A percentile compares a stretch with the other conserved stretches of the same genome.
phyloP scores from a whole-genome alignment of 805 yeast genomes.

The Soucietia sequanensis region DNA sequence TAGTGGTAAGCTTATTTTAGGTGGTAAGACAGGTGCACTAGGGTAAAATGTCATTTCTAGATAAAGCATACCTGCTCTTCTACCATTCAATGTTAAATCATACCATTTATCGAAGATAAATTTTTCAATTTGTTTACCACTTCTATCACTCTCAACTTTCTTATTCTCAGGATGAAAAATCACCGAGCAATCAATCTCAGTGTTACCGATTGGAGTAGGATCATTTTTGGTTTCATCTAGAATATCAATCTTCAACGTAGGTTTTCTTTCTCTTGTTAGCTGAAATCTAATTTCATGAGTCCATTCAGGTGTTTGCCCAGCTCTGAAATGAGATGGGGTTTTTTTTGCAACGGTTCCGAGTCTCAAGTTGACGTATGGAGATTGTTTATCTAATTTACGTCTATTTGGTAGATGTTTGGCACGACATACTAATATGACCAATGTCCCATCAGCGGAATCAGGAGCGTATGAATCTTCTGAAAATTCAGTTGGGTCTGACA shows the following conservation, averaged over 20 bases:
- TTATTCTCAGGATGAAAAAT: slow-evolving; percentile 55
- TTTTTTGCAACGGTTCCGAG: slow-evolving; percentile 79
- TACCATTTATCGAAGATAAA: slow-evolving; percentile 90
- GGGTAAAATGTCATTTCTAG: slow-evolving; percentile 93
- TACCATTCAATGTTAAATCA: slow-evolving; percentile 60
- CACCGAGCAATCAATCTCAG: slow-evolving; percentile 72
- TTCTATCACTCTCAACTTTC: slow-evolving; percentile 29
- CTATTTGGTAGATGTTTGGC: slow-evolving; percentile 87
- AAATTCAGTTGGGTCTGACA: too few relatives aligned
- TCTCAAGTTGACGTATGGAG: slow-evolving; percentile 83
- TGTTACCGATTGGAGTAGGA: slow-evolving; percentile 84
- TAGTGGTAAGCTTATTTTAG: slow-evolving; percentile 21
- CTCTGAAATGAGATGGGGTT: slow-evolving; percentile 75
- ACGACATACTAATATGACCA: slow-evolving; percentile 74
- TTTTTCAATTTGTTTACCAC: slow-evolving; percentile 38
- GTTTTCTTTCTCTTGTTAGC: slow-evolving; percentile 61
- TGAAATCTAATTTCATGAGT: slow-evolving; percentile 70
- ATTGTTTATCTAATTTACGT: slow-evolving; percentile 85
- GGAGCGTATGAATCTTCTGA: slow-evolving; percentile 14
- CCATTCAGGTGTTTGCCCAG: slow-evolving; percentile 95
- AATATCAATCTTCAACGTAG: slow-evolving; percentile 66
- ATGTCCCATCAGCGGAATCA: slow-evolving; percentile 48
- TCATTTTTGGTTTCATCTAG: slow-evolving; percentile 82
- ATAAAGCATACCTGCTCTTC: slow-evolving; percentile 84
- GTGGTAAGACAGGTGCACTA: slow-evolving; percentile 42